Evolutionary conservation across 371 early-diverging fungal species (phyloP).

Genomic region (Syncephalastrum contaminatum): DNA sequence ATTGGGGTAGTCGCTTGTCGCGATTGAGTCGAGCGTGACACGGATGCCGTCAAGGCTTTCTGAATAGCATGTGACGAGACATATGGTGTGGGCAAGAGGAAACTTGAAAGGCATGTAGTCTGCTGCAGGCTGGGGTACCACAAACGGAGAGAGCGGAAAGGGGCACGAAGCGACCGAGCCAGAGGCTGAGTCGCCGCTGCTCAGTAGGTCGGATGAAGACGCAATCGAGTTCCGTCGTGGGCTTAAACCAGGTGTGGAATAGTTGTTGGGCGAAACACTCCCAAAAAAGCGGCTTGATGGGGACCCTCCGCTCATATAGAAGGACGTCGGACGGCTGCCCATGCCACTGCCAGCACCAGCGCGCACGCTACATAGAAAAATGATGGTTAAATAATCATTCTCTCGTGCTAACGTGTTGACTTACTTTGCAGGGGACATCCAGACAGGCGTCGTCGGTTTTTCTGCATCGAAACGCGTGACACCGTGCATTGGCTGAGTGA

Average conservation of each 20-base stretch:
- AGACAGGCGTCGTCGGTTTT: slow-evolving; percentile 19
- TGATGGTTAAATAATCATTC: not conserved
- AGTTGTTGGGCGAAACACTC: not conserved
- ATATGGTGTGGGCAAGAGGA: slow-evolving; percentile 71
- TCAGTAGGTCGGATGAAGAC: slow-evolving; percentile 4
- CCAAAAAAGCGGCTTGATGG: slow-evolving; percentile 11
- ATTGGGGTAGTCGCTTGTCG: slow-evolving; percentile 88
- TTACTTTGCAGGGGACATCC: slow-evolving; percentile 35
- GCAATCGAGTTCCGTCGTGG: slow-evolving; percentile 13
- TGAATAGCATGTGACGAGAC: slow-evolving; percentile 88
- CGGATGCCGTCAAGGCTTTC: slow-evolving; percentile 91
- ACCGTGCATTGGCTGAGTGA: slow-evolving; percentile 38
- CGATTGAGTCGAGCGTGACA: slow-evolving; percentile 94
- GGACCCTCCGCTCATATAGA: slow-evolving; percentile 3
- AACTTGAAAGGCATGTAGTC: slow-evolving; percentile 70
- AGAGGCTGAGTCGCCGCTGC: slow-evolving; percentile 10
- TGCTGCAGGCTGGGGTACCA: slow-evolving; percentile 46
- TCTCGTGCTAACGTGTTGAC: not conserved
- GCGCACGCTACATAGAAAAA: not conserved
- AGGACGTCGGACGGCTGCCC: slow-evolving; percentile 5
- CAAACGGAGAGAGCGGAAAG: slow-evolving; percentile 38
- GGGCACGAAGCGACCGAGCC: slow-evolving; percentile 22
- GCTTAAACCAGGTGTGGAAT: slow-evolving; percentile 8
- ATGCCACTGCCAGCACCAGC: not conserved
- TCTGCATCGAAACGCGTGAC: slow-evolving; percentile 36